Evolutionary conservation across 2,329 filamentous ascomycete species (phyloP), one percentile per base, ranked within the genome.

Genomic region (Venturia pyrina): DNA sequence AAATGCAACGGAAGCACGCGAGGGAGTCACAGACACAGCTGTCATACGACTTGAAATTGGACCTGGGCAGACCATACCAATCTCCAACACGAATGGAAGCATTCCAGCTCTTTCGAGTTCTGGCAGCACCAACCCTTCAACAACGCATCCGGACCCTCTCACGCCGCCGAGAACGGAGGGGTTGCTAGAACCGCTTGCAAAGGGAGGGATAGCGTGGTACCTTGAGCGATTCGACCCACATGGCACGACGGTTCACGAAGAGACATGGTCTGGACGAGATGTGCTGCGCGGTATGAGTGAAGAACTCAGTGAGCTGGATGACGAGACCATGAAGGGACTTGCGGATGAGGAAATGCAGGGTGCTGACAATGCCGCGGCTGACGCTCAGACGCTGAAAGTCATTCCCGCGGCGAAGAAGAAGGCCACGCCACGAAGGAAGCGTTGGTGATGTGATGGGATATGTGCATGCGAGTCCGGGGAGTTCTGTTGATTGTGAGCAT

Each of bases 141-240:
- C 74, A 48, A 74, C 78, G 64, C 77, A 78, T 65, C 71, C 75
- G 10, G 75, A 75, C 24, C 87, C 87, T 3, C 84, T 87, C 13
- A 90, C 88, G 1, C 87, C 88, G 34, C 87, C 88, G 1, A 83
- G 86, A 64, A 89, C 75, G 3, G 75, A 77, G 64, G 82, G 83
- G 57, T 75, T 81, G 1, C 72, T 77, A 11, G 66, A 50, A 6
- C 40, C 83, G 15, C 79, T 91, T 57, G 83, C 83, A 2, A 82
- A 88, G 62, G 93, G 93, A 66, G 93, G 93, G 43, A 81, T 96
- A 15, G 86, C 91, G 8, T 97, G 92, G 91, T 96, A 96, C 75
- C 84, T 96, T 67, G 85, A 90, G 72, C 83, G 85, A 10, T 96
- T 96, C 73, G 86, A 95, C 63, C 89, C 90, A 65, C 72, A 86